A percentile compares a stretch with the other conserved stretches of the same genome.
Conservation (phyloP, 225 moss, liverwort and hornwort species). For the Climacium dendroides region DNA sequence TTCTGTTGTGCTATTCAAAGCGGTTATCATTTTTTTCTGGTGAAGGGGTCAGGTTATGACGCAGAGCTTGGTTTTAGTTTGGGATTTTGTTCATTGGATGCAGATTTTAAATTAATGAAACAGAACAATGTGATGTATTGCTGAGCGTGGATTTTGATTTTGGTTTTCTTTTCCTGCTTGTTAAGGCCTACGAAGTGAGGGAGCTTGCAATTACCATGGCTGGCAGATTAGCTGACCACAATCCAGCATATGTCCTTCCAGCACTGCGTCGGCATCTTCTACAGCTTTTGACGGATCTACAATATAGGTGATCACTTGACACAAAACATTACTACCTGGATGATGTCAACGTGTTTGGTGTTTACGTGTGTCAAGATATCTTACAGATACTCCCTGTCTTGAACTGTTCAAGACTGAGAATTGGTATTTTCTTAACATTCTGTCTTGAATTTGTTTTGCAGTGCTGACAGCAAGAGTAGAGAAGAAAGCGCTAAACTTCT, state of each 20-base stretch:
- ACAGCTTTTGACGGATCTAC: conserved; percentile 32
- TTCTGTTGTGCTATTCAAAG: neutral
- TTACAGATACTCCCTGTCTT: neutral
- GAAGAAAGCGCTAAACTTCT: conserved; percentile 97
- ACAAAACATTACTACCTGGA: neutral
- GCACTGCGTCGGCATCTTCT: conserved; percentile 89
- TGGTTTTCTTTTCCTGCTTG: neutral
- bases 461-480: conserved; percentile 90
- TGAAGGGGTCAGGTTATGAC: neutral
- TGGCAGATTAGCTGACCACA: conserved; percentile 77
- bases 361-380: neutral
- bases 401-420: neutral
- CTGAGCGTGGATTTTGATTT: neutral
- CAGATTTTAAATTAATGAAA: neutral
- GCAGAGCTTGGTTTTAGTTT: neutral
- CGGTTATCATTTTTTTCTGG: neutral
- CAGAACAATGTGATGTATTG: neutral
- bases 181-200: conserved; percentile 84
- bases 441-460: conserved; percentile 13
- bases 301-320: neutral
- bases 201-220: conserved; percentile 89
- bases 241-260: conserved; percentile 98
- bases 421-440: neutral
- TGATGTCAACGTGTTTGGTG: neutral
- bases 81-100: neutral